Base-by-base conservation (phyloP, 768 basidiomycete genomes). In the Psilocybe azurescens region DNA sequence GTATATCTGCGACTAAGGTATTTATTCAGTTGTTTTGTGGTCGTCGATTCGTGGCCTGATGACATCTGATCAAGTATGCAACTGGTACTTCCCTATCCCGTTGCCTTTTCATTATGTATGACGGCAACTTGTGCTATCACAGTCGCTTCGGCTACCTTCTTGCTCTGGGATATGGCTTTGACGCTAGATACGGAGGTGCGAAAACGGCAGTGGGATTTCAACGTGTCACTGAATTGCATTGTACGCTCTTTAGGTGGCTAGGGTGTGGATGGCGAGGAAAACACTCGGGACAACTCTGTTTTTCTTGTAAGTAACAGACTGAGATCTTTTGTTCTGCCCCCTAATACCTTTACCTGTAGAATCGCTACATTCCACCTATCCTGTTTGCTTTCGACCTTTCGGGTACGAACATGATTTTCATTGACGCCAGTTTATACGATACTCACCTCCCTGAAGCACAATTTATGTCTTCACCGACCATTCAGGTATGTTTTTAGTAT, bases 121-220 rank as follows among this genome's bases (percentile, higher is more conserved):
- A 47, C 36, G 50, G 47, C 51, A 32, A 38, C 48, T 52, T 44
- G 10, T 10, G 0, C 11, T 20, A 24, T 41, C 52, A 9, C 30
- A 71, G 70, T 69, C 29, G 68, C 68, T 32, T 69, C 70, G 29
- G 65, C 63, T n/a, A 67, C 70, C 39, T 38, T 71, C n/a, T 61
- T 71, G 61, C 29, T 71, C 33, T 71, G 66, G 65, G 70, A 71
- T 51, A 69, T 69, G 56, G 61, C 55, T 4, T 47, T 71, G 38
- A 71, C 68, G 11, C 47, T 65, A n/a, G 65, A 69, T 46, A 14
- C 60, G 32, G 68, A 71, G 64, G 70, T 66, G 49, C 6, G 62
- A 36, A 3, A 49, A 41, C 39, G 38, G 2, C 10, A 8, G 14
- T 24, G 1, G 29, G 39, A n/a, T 13, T 56, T 7, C 28, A 24